Base-by-base conservation (phyloP, 805 yeast genomes). In the Yarrowia sp. region DNA sequence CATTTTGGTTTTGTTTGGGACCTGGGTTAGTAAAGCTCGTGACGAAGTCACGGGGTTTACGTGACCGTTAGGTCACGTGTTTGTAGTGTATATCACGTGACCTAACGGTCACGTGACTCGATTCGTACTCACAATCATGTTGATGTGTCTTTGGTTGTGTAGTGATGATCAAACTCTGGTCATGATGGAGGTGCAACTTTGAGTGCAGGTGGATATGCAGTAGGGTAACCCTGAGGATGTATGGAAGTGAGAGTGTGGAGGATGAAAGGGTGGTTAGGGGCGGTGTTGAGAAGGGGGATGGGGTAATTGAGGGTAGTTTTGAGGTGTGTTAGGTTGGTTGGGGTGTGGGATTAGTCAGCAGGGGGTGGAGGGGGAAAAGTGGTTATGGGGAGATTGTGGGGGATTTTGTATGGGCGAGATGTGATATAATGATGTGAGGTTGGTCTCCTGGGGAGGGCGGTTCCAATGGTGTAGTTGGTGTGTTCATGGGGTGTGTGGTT, bases 1-100 rank as follows among this genome's bases (percentile, higher is more conserved):
- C 73, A 83, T 74, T 71, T 79, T 79, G 53, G 83, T 79, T 68
- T 80, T 81, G 69, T 78, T 81, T 51, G 81, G 76, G 8, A 66
- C 71, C 70, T 41, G 65, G 18, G 64, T 55, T 55, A 55, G 61
- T 31, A 28, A 22, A 22, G 28, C 28, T 5, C 28, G 3, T 3
- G 28, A 22, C n/a, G n/a, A 22, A 22, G 28, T 22, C 28, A 22
- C 28, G 28, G 28, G 28, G 28, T 22, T 8, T 17, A 22, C 8
- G 14, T 42, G 6, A 13, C 22, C 28, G 31, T 13, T n/a, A 38
- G 42, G 15, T 7, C 42, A 3, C 42, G 11, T 13, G 14, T 13
- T 38, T 13, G 18, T n/a, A n/a, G 6, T n/a, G n/a, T n/a, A n/a
- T n/a, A n/a, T n/a, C n/a, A n/a, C n/a, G n/a, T n/a, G n/a, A n/a